phyloP scores from a whole-genome alignment of 1,284 basidiomycete species.

The Anthracocystis walkeri region DNA sequence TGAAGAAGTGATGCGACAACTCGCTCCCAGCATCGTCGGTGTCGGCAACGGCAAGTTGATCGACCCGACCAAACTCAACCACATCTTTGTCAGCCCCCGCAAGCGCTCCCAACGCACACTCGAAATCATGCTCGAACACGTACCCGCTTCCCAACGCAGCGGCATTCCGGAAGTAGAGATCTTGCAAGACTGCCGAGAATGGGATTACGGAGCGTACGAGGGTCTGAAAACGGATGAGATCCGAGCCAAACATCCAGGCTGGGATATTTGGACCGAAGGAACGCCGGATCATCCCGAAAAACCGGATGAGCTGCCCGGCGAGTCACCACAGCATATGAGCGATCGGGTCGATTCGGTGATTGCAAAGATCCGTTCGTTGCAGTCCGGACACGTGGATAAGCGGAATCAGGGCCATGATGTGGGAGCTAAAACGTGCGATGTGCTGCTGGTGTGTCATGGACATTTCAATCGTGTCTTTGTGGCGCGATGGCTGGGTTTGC shows the following conservation, averaged over 20 bases:
- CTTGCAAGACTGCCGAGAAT: slow-evolving; percentile 63
- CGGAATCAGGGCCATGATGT: slow-evolving; percentile 47
- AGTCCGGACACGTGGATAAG: slow-evolving; percentile 57
- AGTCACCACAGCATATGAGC: slow-evolving; percentile 62
- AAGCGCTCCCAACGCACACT: slow-evolving; percentile 58
- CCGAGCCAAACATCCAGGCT: slow-evolving; percentile 52
- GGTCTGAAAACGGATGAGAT: slow-evolving; percentile 65
- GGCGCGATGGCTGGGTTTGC: slow-evolving; percentile 63
- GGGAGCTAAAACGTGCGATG: slow-evolving; percentile 55
- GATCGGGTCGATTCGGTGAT: slow-evolving; percentile 63
- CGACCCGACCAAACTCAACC: slow-evolving; percentile 55
- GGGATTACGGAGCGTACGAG: slow-evolving; percentile 69
- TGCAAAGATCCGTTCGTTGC: slow-evolving; percentile 52
- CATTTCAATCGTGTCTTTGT: slow-evolving; percentile 67
- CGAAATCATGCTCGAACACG: slow-evolving; percentile 58
- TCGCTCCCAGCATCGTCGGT: slow-evolving; percentile 62
- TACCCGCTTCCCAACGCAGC: slow-evolving; percentile 33
- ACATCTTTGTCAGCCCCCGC: slow-evolving; percentile 62
- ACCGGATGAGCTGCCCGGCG: slow-evolving; percentile 58
- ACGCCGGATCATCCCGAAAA: slow-evolving; percentile 58
- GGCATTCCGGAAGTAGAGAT: slow-evolving; percentile 49
- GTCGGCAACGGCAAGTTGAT: slow-evolving; percentile 56
- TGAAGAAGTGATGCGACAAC: slow-evolving; percentile 56
- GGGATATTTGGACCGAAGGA: slow-evolving; percentile 67
- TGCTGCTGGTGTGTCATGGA: slow-evolving; percentile 66